Conservation (phyloP, 352 stramenopile genomes). For the Pythium angustatum region DNA sequence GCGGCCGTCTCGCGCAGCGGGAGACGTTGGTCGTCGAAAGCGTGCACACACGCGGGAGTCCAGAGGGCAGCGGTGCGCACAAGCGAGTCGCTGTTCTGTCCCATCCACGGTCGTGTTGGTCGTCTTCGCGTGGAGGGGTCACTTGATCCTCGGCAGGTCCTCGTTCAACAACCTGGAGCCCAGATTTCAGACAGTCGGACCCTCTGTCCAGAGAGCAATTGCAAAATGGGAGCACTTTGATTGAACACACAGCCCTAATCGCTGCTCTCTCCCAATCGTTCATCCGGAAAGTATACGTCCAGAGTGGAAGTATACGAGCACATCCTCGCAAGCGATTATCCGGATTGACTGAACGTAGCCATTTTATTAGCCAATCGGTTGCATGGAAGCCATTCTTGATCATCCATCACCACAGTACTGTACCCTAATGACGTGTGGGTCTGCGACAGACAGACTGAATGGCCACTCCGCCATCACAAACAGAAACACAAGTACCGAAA, state of each 20-base stretch:
- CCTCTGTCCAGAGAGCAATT: neutral
- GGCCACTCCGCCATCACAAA: too few species aligned
- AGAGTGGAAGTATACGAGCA: neutral
- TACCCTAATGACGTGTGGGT: neutral
- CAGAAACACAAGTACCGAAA: too few species aligned
- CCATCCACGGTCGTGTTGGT: neutral
- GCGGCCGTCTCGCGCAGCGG: neutral
- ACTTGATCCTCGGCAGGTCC: neutral
- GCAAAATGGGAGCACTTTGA: slow-evolving; percentile 7
- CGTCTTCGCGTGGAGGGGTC: neutral
- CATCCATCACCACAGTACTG: too few species aligned
- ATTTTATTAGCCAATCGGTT: slow-evolving; percentile 22
- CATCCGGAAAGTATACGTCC: slow-evolving; percentile 13
- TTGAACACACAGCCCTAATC: slow-evolving; percentile 26
- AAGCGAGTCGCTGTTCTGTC: slow-evolving; percentile 2
- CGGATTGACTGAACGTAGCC: slow-evolving; percentile 17
- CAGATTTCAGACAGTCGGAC: neutral
- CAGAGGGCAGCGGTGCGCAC: too few species aligned
- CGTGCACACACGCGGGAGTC: neutral
- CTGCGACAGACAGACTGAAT: too few species aligned
- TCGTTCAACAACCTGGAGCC: slow-evolving; percentile 7
- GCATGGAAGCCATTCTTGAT: neutral
- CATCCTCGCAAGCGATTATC: slow-evolving; percentile 8
- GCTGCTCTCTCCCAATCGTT: slow-evolving; percentile 17
- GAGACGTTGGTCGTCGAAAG: neutral